Evolutionary conservation across 176 grass and related monocot genomes (phyloP).

Genomic region (Musa troglodytarum): DNA sequence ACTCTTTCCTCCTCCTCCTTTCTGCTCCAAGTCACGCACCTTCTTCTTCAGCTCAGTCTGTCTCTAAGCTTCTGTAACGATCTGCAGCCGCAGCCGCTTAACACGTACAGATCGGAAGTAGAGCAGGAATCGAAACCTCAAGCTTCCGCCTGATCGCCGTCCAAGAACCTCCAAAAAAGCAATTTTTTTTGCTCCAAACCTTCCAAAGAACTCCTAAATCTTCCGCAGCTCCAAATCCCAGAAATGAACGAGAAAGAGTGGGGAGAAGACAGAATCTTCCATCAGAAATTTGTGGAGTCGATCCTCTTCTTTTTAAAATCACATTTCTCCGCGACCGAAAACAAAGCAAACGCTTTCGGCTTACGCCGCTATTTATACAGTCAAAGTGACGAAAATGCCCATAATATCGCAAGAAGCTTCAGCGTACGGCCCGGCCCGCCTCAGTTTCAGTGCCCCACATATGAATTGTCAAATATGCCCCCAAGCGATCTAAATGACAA

Average conservation of each 20-base stretch:
- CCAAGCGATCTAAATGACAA: no score
- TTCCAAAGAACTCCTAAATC: background rate
- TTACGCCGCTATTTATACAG: constrained; percentile 22
- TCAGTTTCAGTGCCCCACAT: background rate
- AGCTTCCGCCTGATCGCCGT: no score
- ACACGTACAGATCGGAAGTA: background rate
- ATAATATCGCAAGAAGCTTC: constrained; percentile 5
- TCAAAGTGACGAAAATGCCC: constrained; percentile 24
- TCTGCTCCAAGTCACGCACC: background rate
- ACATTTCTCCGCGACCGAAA: background rate
- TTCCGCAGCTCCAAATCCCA: background rate
- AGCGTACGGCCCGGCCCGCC: background rate
- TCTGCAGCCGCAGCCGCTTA: background rate
- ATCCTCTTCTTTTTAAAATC: no score
- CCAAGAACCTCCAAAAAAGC: background rate
- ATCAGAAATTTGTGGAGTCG: no score
- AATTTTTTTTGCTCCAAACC: background rate
- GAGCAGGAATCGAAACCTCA: background rate
- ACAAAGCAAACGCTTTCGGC: background rate
- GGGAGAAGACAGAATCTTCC: background rate
- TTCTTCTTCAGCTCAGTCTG: background rate
- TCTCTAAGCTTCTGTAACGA: background rate
- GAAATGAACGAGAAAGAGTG: background rate
- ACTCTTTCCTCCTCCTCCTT: background rate
- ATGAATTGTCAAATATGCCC: no score